These are phyloP conservation scores for Mitragyna speciosa DNA, from an alignment of 257 asterid genomes.

Conservation along the genomic window DNA sequence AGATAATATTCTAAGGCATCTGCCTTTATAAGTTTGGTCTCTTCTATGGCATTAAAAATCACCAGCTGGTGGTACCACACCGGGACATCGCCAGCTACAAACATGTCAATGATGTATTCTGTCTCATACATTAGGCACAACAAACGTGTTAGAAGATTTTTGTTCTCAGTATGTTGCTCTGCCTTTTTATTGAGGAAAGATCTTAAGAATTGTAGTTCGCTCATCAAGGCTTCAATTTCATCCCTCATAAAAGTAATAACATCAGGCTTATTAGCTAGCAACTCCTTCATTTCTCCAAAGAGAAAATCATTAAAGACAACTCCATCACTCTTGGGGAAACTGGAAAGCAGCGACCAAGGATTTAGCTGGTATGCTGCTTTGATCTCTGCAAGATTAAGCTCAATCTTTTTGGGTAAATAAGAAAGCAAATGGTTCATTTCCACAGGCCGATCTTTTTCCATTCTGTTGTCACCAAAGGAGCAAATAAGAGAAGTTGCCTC, in stretches of 20 bases:
- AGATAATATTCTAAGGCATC: not conserved
- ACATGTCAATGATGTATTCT: conserved; percentile 7
- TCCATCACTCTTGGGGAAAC: conserved; percentile 19
- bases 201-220: not conserved
- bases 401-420: not conserved
- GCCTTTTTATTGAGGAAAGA: not conserved
- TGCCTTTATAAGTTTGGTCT: not conserved
- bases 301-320: conserved; percentile 7
- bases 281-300: conserved; percentile 7
- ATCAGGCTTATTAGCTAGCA: not conserved
- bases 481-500: not conserved
- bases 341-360: not conserved
- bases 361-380: not conserved
- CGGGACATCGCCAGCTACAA: not conserved
- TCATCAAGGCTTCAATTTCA: not conserved
- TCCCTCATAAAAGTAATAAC: not conserved
- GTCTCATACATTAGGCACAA: not conserved
- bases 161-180: not conserved
- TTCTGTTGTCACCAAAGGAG: not conserved
- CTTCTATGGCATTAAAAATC: not conserved
- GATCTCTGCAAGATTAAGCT: not conserved
- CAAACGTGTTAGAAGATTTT: not conserved
- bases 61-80: not conserved
- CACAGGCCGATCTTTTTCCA: not conserved
- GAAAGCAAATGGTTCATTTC: not conserved